Percentiles rank a stretch among this genome's conserved stretches.
phyloP scores from a whole-genome alignment of 257 asterid species.

The Dorcoceras hygrometricum region DNA sequence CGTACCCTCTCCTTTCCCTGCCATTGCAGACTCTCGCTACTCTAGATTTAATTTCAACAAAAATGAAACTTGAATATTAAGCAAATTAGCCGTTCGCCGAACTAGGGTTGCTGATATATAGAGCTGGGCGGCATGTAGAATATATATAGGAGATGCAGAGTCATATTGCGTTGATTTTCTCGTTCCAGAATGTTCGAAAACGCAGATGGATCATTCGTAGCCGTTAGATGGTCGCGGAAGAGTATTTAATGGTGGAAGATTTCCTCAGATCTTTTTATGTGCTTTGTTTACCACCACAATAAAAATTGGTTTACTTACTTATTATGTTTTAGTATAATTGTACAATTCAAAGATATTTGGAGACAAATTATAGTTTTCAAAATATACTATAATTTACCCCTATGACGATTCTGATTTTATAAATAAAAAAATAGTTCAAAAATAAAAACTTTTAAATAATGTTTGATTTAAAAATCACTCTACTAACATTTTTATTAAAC shows the following conservation, averaged over 20 bases:
- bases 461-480: too few relatives aligned
- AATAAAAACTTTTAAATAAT: too few relatives aligned
- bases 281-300: too few relatives aligned
- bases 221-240: slow-evolving; percentile 15
- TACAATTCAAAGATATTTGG: too few relatives aligned
- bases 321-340: too few relatives aligned
- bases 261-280: too few relatives aligned
- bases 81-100: background rate
- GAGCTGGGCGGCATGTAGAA: accelerated
- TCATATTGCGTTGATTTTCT: background rate
- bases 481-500: too few relatives aligned
- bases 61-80: background rate
- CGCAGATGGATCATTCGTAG: slow-evolving; percentile 2
- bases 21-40: slow-evolving; percentile 28
- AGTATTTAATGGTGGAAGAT: background rate
- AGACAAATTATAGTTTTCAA: too few relatives aligned
- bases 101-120: slow-evolving; percentile 25
- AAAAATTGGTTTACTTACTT: too few relatives aligned
- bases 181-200: slow-evolving; percentile 39
- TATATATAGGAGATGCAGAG: slow-evolving; percentile 8
- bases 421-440: too few relatives aligned
- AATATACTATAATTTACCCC: too few relatives aligned
- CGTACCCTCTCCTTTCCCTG: slow-evolving; percentile 32
- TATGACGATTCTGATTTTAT: too few relatives aligned
- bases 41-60: slow-evolving; percentile 1